phyloP scores from a whole-genome alignment of 257 asterid species.

The Mentha longifolia region DNA sequence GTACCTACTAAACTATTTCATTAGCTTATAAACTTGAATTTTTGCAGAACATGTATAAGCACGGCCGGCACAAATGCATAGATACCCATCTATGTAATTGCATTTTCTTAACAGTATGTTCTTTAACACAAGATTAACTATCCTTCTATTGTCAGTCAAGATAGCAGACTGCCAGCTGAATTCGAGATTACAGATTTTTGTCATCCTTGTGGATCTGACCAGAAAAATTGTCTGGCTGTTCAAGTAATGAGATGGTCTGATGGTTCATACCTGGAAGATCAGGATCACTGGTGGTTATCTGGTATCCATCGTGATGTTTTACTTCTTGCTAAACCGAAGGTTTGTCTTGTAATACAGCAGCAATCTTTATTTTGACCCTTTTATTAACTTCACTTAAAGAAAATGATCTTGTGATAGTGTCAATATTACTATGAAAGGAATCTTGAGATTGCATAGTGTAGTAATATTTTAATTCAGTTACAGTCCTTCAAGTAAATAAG shows the following conservation, averaged over 20 bases:
- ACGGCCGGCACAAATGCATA: not conserved
- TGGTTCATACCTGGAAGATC: constrained; percentile 99
- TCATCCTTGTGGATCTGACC: constrained; percentile 74
- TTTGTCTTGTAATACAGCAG: constrained; percentile 37
- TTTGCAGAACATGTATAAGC: constrained; percentile 7
- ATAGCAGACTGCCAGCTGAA: constrained; percentile 97
- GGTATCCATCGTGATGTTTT: constrained; percentile 98
- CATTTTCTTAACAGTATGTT: constrained; percentile 14
- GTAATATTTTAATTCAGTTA: not conserved
- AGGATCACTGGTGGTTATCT: constrained; percentile 99
- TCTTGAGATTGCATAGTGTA: not conserved
- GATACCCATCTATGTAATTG: not conserved
- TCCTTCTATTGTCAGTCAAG: constrained; percentile 68
- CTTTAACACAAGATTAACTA: constrained; percentile 14
- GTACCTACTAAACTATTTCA: not conserved
- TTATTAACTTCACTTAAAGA: not conserved
- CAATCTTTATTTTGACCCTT: not conserved
- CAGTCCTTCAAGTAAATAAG: constrained; percentile 2
- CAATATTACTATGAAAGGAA: not conserved
- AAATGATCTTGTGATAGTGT: constrained; percentile 19
- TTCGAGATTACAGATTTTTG: constrained; percentile 94
- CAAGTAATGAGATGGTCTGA: constrained; percentile 98
- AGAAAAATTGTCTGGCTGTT: constrained; percentile 81
- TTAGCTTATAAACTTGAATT: constrained; percentile 4
- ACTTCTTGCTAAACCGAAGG: constrained; percentile 92